Evolutionary conservation across 1,284 basidiomycete species (phyloP).

Genomic region (Fomitopsis schrenkii): DNA sequence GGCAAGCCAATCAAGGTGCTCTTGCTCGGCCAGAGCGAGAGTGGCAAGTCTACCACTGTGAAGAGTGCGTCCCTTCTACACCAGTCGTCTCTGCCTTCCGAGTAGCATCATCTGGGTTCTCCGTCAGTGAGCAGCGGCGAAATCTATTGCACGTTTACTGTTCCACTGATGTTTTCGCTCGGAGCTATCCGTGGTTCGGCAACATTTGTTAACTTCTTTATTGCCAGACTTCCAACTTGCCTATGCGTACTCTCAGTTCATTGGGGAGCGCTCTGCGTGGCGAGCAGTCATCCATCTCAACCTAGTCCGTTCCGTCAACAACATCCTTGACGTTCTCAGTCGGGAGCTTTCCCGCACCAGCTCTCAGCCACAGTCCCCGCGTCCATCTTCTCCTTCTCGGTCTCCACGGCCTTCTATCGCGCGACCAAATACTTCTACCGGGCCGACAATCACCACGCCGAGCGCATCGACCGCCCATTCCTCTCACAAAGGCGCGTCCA

Average conservation of each 20-base stretch:
- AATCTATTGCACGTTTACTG: background rate
- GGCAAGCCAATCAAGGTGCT: slow-evolving; percentile 54
- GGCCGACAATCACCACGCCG: background rate
- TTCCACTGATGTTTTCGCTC: background rate
- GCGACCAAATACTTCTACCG: background rate
- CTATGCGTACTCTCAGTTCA: slow-evolving; percentile 46
- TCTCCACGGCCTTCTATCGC: background rate
- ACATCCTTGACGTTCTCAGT: slow-evolving; percentile 47
- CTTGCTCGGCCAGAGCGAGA: slow-evolving; percentile 43
- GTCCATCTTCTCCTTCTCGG: background rate
- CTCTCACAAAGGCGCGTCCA: background rate
- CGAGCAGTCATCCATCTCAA: slow-evolving; percentile 60
- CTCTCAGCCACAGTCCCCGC: background rate
- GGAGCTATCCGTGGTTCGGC: background rate
- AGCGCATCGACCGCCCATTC: background rate
- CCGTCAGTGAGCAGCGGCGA: background rate
- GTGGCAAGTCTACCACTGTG: slow-evolving; percentile 55
- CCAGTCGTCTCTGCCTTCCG: background rate
- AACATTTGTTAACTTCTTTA: background rate
- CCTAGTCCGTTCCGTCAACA: slow-evolving; percentile 53
- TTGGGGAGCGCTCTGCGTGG: slow-evolving; percentile 55
- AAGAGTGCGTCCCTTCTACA: slow-evolving; percentile 44
- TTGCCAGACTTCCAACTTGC: slow-evolving; percentile 33
- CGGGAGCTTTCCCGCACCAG: slow-evolving; percentile 32
- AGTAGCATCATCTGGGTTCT: background rate